These are phyloP conservation scores for Alternaria brassicicola DNA, from an alignment of 2,329 filamentous ascomycete genomes.

Conservation along the genomic window DNA sequence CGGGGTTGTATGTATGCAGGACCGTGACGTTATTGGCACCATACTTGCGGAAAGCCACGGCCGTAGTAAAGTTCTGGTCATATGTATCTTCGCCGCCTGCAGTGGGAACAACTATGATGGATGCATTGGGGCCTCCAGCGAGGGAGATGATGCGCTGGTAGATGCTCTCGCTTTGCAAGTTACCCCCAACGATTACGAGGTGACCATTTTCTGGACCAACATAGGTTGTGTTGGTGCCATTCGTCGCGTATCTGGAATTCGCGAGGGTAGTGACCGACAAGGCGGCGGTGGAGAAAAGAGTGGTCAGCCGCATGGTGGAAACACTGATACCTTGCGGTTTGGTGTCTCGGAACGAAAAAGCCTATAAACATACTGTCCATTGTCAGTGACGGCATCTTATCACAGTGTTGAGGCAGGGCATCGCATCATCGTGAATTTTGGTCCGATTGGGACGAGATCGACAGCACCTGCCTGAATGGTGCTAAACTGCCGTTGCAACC, in stretches of 20 bases:
- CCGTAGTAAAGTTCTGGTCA: conserved; percentile 25
- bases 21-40: conserved; percentile 34
- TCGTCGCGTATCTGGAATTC: conserved; percentile 5
- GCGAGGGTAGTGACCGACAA: conserved; percentile 14
- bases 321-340: not conserved
- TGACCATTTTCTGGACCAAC: conserved; percentile 32
- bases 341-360: too few relatives aligned
- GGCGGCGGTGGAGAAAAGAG: conserved; percentile 7
- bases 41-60: conserved; percentile 22
- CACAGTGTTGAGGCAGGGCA: conserved; percentile 4
- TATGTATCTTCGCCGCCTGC: conserved; percentile 33
- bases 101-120: conserved; percentile 33
- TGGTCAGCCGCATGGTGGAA: conserved; percentile 15
- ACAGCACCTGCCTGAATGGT: conserved; percentile 11
- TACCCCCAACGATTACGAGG: conserved; percentile 34
- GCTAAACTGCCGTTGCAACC: not conserved
- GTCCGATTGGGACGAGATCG: conserved; percentile 7
- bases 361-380: not conserved
- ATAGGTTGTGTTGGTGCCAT: conserved; percentile 20
- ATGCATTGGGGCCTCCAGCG: conserved; percentile 28
- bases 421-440: conserved; percentile 11
- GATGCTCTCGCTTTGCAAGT: conserved; percentile 30
- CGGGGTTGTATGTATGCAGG: conserved; percentile 33
- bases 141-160: conserved; percentile 35
- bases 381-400: not conserved